Base-by-base conservation (phyloP, 352 stramenopile genomes). In the Globisporangium barbulae region DNA sequence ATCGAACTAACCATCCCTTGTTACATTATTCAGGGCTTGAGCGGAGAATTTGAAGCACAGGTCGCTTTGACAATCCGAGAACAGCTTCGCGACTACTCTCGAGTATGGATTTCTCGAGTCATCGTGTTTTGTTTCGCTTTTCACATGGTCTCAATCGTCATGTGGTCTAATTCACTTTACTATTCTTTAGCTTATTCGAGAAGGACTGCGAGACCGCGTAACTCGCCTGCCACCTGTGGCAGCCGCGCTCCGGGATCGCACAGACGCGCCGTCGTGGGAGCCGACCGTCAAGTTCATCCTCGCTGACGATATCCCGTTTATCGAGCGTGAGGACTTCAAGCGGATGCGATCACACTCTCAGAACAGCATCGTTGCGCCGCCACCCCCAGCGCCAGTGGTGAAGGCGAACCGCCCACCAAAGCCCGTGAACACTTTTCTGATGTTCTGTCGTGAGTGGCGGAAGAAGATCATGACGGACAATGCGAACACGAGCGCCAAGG, bases 381-480 rank as follows among this genome's bases (percentile, higher is more conserved):
- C 75, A 2, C 63, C 70, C 1, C 61, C 70, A 17, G 61, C 61
- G 21, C 64, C 70, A 7, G 53, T 64, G 41, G 41, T 61, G 10
- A 89, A 83, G 65, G 75, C 82, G 10, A 93, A 93, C 47, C 80
- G 82, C 2, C 84, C 84, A 25, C 85, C 85, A 5, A 93, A 93
- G 68, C 85, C 85, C 33, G 85, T 93, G 22, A 93, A 93, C 61
- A 91, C 85, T 30, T 93, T 93, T 53, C 72, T 93, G 35, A 91
- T 93, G 81, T 93, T 93, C 64, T 93, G 85, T 52, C 74, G 82
- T 19, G 79, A 91, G 72, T 90, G 82, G 67, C 71, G 84, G 25
- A 93, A 93, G 70, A 89, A 87, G 67, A 89, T 93, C 62, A 91
- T 93, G 84, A 74, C 69, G 22, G 75, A 89, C 25, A 77, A 91